These are phyloP conservation scores for Pogostemon cablin DNA, from an alignment of 257 asterid genomes.

Conservation along the genomic window DNA sequence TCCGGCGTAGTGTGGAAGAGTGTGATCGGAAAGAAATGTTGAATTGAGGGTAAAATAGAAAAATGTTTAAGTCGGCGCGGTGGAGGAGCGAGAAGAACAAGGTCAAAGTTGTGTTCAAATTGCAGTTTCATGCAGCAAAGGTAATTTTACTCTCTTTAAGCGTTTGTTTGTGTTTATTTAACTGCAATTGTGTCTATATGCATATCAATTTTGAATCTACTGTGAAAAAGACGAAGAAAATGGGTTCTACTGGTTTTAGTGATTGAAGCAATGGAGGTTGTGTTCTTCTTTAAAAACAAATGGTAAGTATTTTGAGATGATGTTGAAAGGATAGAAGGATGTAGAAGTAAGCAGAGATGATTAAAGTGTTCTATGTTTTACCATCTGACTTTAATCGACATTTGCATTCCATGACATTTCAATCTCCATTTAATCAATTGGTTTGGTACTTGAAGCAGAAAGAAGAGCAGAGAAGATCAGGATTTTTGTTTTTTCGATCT, in stretches of 20 bases:
- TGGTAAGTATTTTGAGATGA: constrained; percentile 22
- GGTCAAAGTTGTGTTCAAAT: constrained; percentile 84
- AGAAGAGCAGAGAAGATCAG: constrained; percentile 12
- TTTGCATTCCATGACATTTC: constrained; percentile 11
- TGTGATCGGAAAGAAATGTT: constrained; percentile 33
- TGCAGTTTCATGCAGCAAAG: constrained; percentile 98
- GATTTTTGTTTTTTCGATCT: constrained; percentile 1
- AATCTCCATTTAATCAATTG: background rate
- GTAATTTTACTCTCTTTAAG: constrained; percentile 38
- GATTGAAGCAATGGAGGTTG: background rate
- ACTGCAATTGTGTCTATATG: background rate
- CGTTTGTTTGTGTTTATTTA: constrained; percentile 12
- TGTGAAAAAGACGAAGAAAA: constrained; percentile 8
- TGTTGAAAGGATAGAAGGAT: background rate
- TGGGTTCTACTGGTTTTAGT: constrained; percentile 18
- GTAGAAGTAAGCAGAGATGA: constrained; percentile 22
- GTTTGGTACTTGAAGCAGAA: background rate
- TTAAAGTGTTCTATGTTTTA: background rate
- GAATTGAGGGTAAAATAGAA: constrained; percentile 38
- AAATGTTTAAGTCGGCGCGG: constrained; percentile 85
- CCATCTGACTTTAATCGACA: background rate
- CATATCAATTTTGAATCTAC: constrained; percentile 17
- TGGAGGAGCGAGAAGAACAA: constrained; percentile 96
- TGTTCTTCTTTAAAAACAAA: constrained; percentile 20
- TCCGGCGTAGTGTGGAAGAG: constrained; percentile 50